Percentiles rank a stretch among this genome's conserved stretches.
These are phyloP conservation scores for Kodamaea sagamina DNA, from an alignment of 805 yeast species.

Conservation along the genomic window DNA sequence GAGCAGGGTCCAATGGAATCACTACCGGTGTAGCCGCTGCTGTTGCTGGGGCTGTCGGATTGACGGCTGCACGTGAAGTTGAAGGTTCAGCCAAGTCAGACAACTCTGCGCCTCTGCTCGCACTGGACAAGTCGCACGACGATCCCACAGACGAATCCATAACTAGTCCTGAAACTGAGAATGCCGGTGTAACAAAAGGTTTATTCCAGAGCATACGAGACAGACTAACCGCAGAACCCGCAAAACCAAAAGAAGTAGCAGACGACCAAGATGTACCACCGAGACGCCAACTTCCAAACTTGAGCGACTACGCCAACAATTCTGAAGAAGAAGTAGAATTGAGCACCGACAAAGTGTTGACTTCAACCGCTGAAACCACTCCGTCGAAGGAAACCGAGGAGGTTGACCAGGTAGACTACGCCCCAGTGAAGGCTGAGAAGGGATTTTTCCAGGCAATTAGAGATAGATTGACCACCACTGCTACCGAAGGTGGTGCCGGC, in stretches of 20 bases:
- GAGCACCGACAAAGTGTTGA: slow-evolving; percentile 21
- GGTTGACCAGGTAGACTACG: slow-evolving; percentile 12
- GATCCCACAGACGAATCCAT: slow-evolving; percentile 1
- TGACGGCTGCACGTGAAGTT: slow-evolving; percentile 7
- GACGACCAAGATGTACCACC: slow-evolving; percentile 8
- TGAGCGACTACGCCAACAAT: slow-evolving; percentile 10
- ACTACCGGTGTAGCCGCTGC: slow-evolving; percentile 10
- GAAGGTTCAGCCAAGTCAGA: slow-evolving; percentile 3
- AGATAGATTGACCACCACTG: slow-evolving; percentile 26
- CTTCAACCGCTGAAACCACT: slow-evolving; percentile 35
- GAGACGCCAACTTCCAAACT: slow-evolving; percentile 1
- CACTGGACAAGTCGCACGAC: slow-evolving; percentile 14
- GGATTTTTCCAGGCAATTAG: slow-evolving; percentile 39
- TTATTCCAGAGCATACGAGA: slow-evolving; percentile 39
- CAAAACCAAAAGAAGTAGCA: not conserved
- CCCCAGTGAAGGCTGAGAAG: slow-evolving; percentile 20
- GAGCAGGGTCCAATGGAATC: not conserved
- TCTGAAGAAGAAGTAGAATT: slow-evolving; percentile 20
- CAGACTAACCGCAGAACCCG: slow-evolving; percentile 21
- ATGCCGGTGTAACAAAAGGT: slow-evolving; percentile 24
- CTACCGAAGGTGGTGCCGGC: slow-evolving; percentile 5
- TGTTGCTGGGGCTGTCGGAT: slow-evolving; percentile 15
- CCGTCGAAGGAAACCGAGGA: slow-evolving; percentile 26
- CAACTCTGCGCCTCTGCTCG: slow-evolving; percentile 11
- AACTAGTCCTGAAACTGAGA: not conserved